Conservation (phyloP, 495 filamentous ascomycete genomes). For the Hypoxylon cercidicola region DNA sequence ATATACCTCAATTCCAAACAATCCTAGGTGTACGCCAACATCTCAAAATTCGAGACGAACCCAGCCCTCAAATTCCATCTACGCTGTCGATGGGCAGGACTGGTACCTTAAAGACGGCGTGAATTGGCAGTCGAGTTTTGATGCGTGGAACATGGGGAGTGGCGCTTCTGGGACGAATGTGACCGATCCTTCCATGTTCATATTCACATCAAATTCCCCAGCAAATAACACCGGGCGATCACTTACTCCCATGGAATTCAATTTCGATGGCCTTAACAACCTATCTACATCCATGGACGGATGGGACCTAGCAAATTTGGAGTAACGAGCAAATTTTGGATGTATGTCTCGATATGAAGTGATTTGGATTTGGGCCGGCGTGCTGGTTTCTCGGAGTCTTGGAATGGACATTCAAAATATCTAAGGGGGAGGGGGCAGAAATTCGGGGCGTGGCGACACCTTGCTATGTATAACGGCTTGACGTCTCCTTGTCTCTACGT, state of each 20-base stretch:
- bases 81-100: slow-evolving; percentile 59
- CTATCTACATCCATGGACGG: slow-evolving; percentile 41
- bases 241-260: slow-evolving; percentile 34
- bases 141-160: slow-evolving; percentile 50
- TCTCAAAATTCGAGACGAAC: slow-evolving; percentile 27
- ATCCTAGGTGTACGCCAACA: slow-evolving; percentile 21
- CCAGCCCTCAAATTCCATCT: slow-evolving; percentile 41
- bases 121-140: slow-evolving; percentile 60
- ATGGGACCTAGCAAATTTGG: slow-evolving; percentile 43
- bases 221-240: slow-evolving; percentile 30
- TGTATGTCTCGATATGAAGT: slow-evolving; percentile 10
- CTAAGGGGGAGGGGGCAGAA: not conserved
- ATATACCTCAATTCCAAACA: slow-evolving; percentile 23
- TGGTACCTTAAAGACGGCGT: slow-evolving; percentile 63
- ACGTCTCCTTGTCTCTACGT: not conserved
- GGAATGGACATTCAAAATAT: not conserved
- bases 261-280: slow-evolving; percentile 41
- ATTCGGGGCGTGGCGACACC: slow-evolving; percentile 3
- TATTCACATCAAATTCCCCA: slow-evolving; percentile 40
- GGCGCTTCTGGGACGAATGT: slow-evolving; percentile 16
- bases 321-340: slow-evolving; percentile 20
- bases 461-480: slow-evolving; percentile 19
- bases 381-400: slow-evolving; percentile 3
- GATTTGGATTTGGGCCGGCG: not conserved
- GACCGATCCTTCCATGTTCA: slow-evolving; percentile 41